A percentile compares a stretch with the other conserved stretches of the same genome.
Conservation (phyloP, 1,284 basidiomycete species). For the Tilletiaria anomala region DNA sequence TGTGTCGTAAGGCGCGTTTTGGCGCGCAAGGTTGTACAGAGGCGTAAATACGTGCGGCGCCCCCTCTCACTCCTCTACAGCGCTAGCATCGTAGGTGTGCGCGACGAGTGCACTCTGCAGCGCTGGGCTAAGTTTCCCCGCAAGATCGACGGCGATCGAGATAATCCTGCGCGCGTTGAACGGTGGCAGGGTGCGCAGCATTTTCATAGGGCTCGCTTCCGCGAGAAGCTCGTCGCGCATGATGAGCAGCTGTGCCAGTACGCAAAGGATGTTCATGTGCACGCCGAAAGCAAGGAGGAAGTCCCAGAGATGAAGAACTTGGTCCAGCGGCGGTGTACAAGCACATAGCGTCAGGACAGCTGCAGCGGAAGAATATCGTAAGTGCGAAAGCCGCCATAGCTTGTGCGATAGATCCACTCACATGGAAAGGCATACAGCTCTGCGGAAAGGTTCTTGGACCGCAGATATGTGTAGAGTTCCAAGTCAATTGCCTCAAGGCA, state of each 20-base stretch:
- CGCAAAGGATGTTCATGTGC: slow-evolving; percentile 83
- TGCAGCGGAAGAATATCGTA: slow-evolving; percentile 34
- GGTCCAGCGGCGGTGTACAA: slow-evolving; percentile 84
- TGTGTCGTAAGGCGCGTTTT: too few species aligned
- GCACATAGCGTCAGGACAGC: slow-evolving; percentile 78
- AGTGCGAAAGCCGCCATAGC: slow-evolving; percentile 49
- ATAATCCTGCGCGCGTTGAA: slow-evolving; percentile 74
- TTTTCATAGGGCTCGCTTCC: slow-evolving; percentile 66
- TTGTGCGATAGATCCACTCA: slow-evolving; percentile 74
- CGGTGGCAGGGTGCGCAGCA: slow-evolving; percentile 84
- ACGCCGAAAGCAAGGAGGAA: slow-evolving; percentile 95
- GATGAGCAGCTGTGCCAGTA: slow-evolving; percentile 80
- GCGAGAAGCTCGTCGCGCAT: slow-evolving; percentile 62
- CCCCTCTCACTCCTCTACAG: too few species aligned
- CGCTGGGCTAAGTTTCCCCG: slow-evolving; percentile 66
- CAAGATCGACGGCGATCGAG: slow-evolving; percentile 78
- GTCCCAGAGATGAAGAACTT: slow-evolving; percentile 90
- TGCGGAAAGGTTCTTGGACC: slow-evolving; percentile 84
- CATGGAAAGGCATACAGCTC: slow-evolving; percentile 96
- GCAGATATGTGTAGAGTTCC: slow-evolving; percentile 63
- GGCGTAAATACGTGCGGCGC: too few species aligned
- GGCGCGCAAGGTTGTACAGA: too few species aligned
- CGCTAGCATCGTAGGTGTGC: too few species aligned
- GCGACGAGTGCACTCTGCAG: slow-evolving; percentile 21
- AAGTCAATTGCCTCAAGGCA: slow-evolving; percentile 81